Base-by-base conservation (phyloP, 352 stramenopile genomes). In the Plasmopara muralis region DNA sequence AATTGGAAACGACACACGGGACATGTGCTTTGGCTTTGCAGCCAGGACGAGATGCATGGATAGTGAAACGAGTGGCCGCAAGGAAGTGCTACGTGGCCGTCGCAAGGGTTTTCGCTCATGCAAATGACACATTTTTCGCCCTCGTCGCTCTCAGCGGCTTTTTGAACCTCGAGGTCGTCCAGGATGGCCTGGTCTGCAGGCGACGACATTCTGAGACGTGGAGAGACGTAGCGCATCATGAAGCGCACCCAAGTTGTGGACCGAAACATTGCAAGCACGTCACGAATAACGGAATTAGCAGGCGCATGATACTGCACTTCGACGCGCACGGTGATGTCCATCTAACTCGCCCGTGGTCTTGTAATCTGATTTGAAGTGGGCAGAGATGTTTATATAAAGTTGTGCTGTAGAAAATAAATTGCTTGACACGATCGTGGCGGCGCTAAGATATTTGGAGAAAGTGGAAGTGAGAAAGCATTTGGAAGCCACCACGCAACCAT, bases 1-100 rank as follows among this genome's bases (percentile, higher is more conserved):
- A 97, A 85, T 70, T 97, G 86, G 59, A 87, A 86, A 57, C 95
- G 94, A 59, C 94, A 98, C 38, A 97, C 81, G n/a, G 91, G 92
- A 64, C 94, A 98, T 47, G 87, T 93, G 52, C 73, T 81, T 54
- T 96, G 86, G 57, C 77, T 87, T 30, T 87, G 58, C 20, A 96
- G 81, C 93, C 94, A 98, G 7, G 80, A 85, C 45, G 83, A 66
- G 49, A 98, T 81, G 66, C 94, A 98, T 40, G 85, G 76, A 44
- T 83, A 74, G 68, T 98, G 93, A 69, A 97, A 98, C 9, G 80
- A 64, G 70, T 98, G 93, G 34, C 73, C 68, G 55, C 93, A 98
- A 6, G 90, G 87, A 25, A 98, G 68, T n/a, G 67, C 63, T 34
- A 89, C 47, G 59, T 66, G 50, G 47, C 62, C 55, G 38, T 68